Percentiles rank a stretch among this genome's conserved stretches.
Evolutionary conservation across 2,329 filamentous ascomycete species (phyloP).

Genomic region (Pestalotiopsis sp.): DNA sequence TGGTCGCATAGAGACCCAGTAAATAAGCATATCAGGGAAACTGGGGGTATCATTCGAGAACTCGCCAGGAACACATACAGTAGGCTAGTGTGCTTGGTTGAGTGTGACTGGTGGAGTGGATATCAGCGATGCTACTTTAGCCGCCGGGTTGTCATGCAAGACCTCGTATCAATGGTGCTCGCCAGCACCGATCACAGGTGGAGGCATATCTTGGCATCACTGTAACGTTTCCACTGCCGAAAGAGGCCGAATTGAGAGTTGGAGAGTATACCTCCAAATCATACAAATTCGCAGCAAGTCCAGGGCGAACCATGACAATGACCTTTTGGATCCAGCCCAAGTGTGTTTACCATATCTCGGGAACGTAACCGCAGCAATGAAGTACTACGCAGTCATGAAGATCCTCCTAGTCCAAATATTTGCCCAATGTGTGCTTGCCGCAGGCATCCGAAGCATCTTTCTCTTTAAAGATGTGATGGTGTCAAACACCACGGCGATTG

Average conservation of each 20-base stretch:
- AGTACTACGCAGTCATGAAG: background rate
- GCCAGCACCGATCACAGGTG: background rate
- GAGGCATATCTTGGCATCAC: background rate
- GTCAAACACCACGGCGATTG: constrained; percentile 44
- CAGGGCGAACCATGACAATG: too few species aligned
- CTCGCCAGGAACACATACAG: background rate
- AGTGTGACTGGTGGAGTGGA: background rate
- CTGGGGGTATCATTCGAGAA: background rate
- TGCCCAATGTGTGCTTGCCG: background rate
- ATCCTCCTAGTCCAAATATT: background rate
- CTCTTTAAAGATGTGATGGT: constrained; percentile 48
- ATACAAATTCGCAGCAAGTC: too few species aligned
- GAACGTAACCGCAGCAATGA: background rate
- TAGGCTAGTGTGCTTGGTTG: background rate
- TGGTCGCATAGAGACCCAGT: background rate
- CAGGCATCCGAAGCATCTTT: constrained; percentile 35
- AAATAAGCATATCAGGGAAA: background rate
- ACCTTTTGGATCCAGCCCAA: too few species aligned
- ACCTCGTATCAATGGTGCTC: background rate
- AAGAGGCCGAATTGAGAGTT: background rate
- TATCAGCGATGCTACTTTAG: background rate
- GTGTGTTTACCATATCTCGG: background rate
- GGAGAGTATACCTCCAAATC: background rate
- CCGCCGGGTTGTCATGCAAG: background rate
- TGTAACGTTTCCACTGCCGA: background rate